A percentile compares a stretch with the other conserved stretches of the same genome.
Conservation (phyloP, 768 basidiomycete genomes). For the Termitomyces sp. region DNA sequence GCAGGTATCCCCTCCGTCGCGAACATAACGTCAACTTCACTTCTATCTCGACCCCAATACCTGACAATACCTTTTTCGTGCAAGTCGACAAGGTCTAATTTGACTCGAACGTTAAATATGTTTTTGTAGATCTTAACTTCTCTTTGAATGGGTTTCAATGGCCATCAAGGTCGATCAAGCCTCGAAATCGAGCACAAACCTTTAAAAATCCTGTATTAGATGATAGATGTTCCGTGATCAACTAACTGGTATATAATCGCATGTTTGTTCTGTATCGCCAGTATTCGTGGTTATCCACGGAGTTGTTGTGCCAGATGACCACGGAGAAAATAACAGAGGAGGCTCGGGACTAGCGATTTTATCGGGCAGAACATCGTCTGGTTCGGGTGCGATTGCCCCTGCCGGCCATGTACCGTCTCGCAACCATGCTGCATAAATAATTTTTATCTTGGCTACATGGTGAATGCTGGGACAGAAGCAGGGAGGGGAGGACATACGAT, state of each 20-base stretch:
- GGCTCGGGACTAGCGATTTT: slow-evolving; percentile 8
- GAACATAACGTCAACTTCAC: slow-evolving; percentile 38
- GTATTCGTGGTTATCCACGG: slow-evolving; percentile 20
- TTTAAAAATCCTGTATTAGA: slow-evolving; percentile 1
- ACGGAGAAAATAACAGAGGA: slow-evolving; percentile 11
- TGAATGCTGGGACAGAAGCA: slow-evolving; percentile 11
- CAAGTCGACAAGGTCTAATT: slow-evolving; percentile 2
- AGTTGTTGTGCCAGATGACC: slow-evolving; percentile 21
- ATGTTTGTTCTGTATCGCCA: neutral
- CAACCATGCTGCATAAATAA: slow-evolving; percentile 71
- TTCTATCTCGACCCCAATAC: neutral
- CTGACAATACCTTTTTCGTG: slow-evolving; percentile 23
- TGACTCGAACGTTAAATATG: slow-evolving; percentile 4
- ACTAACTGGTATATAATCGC: slow-evolving; percentile 1
- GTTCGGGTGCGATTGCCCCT: slow-evolving; percentile 52
- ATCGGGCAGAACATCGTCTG: slow-evolving; percentile 45
- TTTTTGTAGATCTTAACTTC: slow-evolving; percentile 1
- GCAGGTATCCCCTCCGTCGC: slow-evolving; percentile 78
- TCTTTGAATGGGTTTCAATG: slow-evolving; percentile 1
- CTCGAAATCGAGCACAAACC: slow-evolving; percentile 1
- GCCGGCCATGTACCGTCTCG: slow-evolving; percentile 75
- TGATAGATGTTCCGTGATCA: neutral
- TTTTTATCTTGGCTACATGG: slow-evolving; percentile 49
- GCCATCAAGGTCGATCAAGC: neutral
- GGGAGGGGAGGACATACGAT: slow-evolving; percentile 43